Conservation (phyloP, 2,329 filamentous ascomycete genomes). For the Pseudocercospora cruenta region DNA sequence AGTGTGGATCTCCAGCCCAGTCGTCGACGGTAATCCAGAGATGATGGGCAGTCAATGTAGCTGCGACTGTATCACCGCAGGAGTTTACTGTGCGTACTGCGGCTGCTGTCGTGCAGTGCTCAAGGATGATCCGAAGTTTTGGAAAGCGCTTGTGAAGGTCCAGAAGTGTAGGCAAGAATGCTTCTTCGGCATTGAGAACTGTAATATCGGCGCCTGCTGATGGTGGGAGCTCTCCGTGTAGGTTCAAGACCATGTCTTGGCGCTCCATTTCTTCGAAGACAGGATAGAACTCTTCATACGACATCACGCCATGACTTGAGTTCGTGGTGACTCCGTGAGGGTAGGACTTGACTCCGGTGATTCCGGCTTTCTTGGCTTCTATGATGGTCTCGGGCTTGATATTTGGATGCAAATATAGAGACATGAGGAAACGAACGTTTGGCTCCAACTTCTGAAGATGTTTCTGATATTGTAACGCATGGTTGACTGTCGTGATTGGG, state of each 20-base stretch:
- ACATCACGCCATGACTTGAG: conserved; percentile 68
- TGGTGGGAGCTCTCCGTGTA: conserved; percentile 85
- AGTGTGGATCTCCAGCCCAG: conserved; percentile 70
- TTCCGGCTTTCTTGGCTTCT: conserved; percentile 72
- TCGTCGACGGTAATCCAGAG: conserved; percentile 79
- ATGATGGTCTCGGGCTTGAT: conserved; percentile 62
- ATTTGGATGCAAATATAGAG: conserved; percentile 54
- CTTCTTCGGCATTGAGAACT: conserved; percentile 68
- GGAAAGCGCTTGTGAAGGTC: conserved; percentile 77
- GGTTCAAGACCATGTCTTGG: conserved; percentile 79
- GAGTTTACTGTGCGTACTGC: conserved; percentile 76
- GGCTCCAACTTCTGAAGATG: conserved; percentile 51
- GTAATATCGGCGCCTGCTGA: conserved; percentile 46
- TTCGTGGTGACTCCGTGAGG: conserved; percentile 62
- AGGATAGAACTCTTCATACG: conserved; percentile 71
- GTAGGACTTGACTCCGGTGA: conserved; percentile 74
- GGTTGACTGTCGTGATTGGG: conserved; percentile 53
- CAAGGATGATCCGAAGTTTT: conserved; percentile 65
- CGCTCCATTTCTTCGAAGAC: conserved; percentile 90
- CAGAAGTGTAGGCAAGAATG: conserved; percentile 79
- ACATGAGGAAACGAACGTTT: conserved; percentile 56
- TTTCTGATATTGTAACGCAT: conserved; percentile 51
- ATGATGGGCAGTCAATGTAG: conserved; percentile 85
- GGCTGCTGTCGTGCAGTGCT: conserved; percentile 86
- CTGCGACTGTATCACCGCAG: conserved; percentile 77